Percentiles rank a stretch among this genome's conserved stretches.
Conservation (phyloP, 1,284 basidiomycete genomes). For the Papiliotrema fonsecae region DNA sequence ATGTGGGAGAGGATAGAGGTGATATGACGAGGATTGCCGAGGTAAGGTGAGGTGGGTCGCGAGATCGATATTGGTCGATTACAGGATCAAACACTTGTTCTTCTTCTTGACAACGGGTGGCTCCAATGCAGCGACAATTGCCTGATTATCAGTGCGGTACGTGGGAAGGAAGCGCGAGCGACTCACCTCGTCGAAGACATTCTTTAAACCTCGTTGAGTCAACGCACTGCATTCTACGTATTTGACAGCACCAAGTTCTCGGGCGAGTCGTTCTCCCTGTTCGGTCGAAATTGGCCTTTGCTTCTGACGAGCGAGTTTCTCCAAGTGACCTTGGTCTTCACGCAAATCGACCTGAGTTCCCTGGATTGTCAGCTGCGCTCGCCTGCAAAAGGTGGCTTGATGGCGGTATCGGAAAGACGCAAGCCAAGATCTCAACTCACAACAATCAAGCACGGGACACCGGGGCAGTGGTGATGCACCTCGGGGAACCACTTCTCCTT, state of each 20-base stretch:
- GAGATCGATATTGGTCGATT: slow-evolving; percentile 7
- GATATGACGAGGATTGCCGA: not conserved
- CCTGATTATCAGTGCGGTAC: slow-evolving; percentile 53
- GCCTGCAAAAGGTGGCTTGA: not conserved
- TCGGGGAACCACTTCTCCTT: slow-evolving; percentile 99
- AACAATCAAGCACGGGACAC: slow-evolving; percentile 89
- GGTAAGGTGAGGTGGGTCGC: not conserved
- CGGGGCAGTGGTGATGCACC: slow-evolving; percentile 99
- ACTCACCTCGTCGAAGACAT: slow-evolving; percentile 97
- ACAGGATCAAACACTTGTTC: slow-evolving; percentile 80
- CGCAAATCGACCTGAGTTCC: slow-evolving; percentile 97
- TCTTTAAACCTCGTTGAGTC: slow-evolving; percentile 99
- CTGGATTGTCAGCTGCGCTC: slow-evolving; percentile 2
- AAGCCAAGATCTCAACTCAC: too few relatives aligned
- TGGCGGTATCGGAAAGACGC: too few relatives aligned
- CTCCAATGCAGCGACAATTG: slow-evolving; percentile 96
- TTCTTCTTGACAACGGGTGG: slow-evolving; percentile 85
- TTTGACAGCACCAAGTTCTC: slow-evolving; percentile 95
- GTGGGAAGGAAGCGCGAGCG: not conserved
- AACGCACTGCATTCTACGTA: slow-evolving; percentile 98
- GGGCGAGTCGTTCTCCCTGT: slow-evolving; percentile 85
- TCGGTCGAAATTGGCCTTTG: slow-evolving; percentile 86
- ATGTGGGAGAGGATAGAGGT: too few relatives aligned
- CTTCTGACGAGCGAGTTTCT: slow-evolving; percentile 94
- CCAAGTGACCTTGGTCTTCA: slow-evolving; percentile 86